Evolutionary conservation across 306 rosid genomes (phyloP), one percentile per base, ranked within the genome.

Genomic region (Cicer chorassanicum): DNA sequence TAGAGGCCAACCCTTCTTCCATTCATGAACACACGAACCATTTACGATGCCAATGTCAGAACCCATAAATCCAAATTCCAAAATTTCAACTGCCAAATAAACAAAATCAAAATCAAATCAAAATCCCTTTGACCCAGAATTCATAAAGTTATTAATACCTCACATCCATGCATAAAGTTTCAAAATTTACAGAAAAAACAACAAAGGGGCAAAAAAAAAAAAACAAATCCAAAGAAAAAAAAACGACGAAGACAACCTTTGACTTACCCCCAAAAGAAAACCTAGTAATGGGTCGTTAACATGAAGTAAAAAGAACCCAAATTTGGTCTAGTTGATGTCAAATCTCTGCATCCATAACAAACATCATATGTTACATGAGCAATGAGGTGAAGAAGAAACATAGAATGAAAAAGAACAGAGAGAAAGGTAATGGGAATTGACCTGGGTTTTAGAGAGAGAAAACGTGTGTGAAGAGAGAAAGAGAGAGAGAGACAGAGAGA

Each of bases 1-100:
- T 54, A 92, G 68, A 74, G 87, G 83, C 99, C 99, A 94, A 19
- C 99, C 99, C 74, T 73, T 88, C 86, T 85, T 92, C 95, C 97
- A 90, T 48, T 92, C 90, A 59, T 74, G 88, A 5, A 81, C 81
- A 72, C 95, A 92, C 70, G 79, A 82, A 48, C 57, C 89, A 79
- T 87, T 90, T 61, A 76, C 87, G 62, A 76, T 81, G 84, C 97
- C 90, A 87, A 86, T 78, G 74, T 78, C 84, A 34, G 96, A 81
- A 64, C 85, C 92, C 98, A 94, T 94, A 8, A 73, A 81, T 70
- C 87, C 76, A 75, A 84, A 57, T 78, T 81, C 85, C 78, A 74
- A 84, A 75, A 70, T 85, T 83, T 86, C 84, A 72, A 71, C 72
- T 38, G 12, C 18, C 29, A 80, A 48, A 59, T 8, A 39, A 57